Evolutionary conservation across 176 grass and related monocot species (phyloP).

Genomic region (Olyra latifolia): DNA sequence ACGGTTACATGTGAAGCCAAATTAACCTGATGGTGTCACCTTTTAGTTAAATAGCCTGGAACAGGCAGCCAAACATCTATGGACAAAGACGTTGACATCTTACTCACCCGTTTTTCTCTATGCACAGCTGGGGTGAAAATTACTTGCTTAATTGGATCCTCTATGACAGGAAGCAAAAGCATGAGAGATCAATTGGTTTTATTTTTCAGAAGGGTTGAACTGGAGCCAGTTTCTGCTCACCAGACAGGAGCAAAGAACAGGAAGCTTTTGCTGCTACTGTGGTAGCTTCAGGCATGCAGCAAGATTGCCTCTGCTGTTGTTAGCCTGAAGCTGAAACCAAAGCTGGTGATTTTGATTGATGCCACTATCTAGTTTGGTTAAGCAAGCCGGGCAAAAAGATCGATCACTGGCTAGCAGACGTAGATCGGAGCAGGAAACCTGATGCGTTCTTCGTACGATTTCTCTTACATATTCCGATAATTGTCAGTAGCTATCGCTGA

Average conservation of each 20-base stretch:
- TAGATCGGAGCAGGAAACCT: neutral
- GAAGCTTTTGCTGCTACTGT: neutral
- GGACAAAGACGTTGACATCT: slow-evolving; percentile 16
- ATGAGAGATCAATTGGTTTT: neutral
- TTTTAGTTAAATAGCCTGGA: neutral
- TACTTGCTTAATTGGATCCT: slow-evolving; percentile 6
- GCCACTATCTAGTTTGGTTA: too few relatives aligned
- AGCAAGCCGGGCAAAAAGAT: too few relatives aligned
- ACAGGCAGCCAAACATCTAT: neutral
- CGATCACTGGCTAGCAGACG: neutral
- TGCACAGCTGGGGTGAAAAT: slow-evolving; percentile 30
- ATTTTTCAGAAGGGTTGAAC: neutral
- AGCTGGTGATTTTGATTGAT: neutral
- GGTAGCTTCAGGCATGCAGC: neutral
- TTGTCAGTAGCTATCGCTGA: neutral
- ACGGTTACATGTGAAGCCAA: slow-evolving; percentile 19
- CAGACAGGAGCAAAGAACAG: neutral
- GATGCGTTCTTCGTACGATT: neutral
- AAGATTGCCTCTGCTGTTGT: too few relatives aligned
- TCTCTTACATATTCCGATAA: neutral
- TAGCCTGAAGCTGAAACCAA: neutral
- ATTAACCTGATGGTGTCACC: slow-evolving; percentile 20
- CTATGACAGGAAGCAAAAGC: neutral
- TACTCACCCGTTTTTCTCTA: neutral
- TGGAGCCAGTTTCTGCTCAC: neutral